Evolutionary conservation across 805 yeast species (phyloP).

Genomic region (Cyberlindnera meyerae): DNA sequence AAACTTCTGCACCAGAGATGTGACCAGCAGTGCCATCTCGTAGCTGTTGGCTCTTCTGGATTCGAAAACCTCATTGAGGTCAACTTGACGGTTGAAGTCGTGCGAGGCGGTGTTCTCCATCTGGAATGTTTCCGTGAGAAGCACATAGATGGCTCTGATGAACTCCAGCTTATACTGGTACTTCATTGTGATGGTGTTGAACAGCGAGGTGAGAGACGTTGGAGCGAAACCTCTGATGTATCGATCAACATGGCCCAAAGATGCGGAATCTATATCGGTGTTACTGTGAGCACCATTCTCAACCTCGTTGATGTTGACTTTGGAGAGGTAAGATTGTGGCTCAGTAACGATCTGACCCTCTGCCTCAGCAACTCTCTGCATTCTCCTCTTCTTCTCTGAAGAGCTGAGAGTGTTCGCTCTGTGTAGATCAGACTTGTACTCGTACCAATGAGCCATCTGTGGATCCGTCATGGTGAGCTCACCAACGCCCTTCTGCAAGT

Average conservation of each 20-base stretch:
- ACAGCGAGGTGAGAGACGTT: no score
- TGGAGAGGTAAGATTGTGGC: constrained; percentile 47
- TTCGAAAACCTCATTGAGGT: constrained; percentile 37
- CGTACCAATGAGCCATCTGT: constrained; percentile 45
- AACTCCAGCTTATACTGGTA: constrained; percentile 52
- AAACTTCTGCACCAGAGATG: constrained; percentile 63
- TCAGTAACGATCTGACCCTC: constrained; percentile 60
- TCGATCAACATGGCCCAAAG: constrained; percentile 37
- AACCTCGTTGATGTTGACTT: constrained; percentile 45
- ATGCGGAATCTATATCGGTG: constrained; percentile 28
- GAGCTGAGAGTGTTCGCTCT: constrained; percentile 67
- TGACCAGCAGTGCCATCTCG: constrained; percentile 74
- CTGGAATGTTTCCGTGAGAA: constrained; percentile 56
- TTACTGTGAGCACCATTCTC: constrained; percentile 24
- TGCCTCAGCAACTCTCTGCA: constrained; percentile 54
- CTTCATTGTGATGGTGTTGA: no score
- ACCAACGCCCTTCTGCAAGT: constrained; percentile 17
- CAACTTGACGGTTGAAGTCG: no score
- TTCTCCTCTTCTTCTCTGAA: constrained; percentile 65
- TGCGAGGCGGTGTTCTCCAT: no score
- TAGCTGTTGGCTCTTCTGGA: constrained; percentile 56
- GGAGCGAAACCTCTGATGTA: constrained; percentile 31
- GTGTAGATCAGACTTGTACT: constrained; percentile 54
- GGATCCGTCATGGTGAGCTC: constrained; percentile 31
- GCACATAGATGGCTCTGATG: constrained; percentile 58